Evolutionary conservation across 176 grass and related monocot species (phyloP).

Genomic region (Musa schizocarpa): DNA sequence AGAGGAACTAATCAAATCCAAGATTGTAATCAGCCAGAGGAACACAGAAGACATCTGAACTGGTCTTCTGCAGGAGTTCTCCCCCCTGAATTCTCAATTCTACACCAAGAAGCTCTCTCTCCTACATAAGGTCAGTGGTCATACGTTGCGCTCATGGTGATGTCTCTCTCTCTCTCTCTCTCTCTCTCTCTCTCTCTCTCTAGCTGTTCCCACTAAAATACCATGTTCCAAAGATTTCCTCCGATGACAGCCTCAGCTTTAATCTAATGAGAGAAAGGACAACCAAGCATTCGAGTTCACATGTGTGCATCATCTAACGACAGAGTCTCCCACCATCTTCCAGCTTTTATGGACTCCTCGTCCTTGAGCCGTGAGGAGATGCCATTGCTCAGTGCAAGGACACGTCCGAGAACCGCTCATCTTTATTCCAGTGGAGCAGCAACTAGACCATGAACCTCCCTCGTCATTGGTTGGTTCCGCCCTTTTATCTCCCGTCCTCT

Average conservation of each 20-base stretch:
- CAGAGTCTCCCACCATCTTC: not conserved
- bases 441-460: not conserved
- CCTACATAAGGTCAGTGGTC: too few species aligned
- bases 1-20: not conserved
- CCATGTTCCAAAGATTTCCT: not conserved
- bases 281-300: not conserved
- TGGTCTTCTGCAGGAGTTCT: not conserved
- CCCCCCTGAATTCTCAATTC: not conserved
- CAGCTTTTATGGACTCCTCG: too few species aligned
- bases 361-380: too few species aligned
- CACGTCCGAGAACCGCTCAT: not conserved
- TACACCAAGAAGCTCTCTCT: too few species aligned
- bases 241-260: not conserved
- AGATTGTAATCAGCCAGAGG: not conserved
- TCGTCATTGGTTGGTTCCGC: not conserved
- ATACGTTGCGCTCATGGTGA: not conserved
- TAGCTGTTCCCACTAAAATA: not conserved
- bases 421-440: not conserved
- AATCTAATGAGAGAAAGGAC: not conserved
- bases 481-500: too few species aligned
- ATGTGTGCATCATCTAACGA: not conserved
- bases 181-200: not conserved
- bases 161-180: not conserved
- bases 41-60: not conserved
- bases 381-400: too few species aligned